Evolutionary conservation across 768 basidiomycete species (phyloP).

Genomic region (Pisolithus orientalis): DNA sequence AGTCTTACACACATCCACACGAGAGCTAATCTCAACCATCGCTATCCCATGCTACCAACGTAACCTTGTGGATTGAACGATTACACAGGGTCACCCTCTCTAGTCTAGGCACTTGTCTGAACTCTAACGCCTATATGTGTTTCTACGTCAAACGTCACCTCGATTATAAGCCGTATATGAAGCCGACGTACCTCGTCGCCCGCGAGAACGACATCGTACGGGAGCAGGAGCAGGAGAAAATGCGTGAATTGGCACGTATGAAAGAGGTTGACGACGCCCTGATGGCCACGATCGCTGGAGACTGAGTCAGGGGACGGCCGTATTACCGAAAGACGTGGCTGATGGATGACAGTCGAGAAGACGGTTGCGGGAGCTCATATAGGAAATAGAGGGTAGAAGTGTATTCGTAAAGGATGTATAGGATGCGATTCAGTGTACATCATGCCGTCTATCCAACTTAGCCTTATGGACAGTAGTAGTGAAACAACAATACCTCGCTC

Average conservation of each 20-base stretch:
- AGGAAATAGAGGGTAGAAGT: too few species aligned
- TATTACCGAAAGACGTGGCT: too few species aligned
- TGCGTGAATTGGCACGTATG: conserved; percentile 46
- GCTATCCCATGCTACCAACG: too few species aligned
- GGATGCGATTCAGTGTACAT: conserved; percentile 2
- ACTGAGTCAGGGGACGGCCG: conserved; percentile 3
- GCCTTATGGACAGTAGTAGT: conserved; percentile 1
- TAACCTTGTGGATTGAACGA: too few species aligned
- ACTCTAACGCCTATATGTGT: conserved; percentile 86
- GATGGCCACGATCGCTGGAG: conserved; percentile 37
- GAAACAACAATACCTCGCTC: conserved; percentile 4
- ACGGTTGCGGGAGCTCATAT: too few species aligned
- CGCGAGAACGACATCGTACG: conserved; percentile 61
- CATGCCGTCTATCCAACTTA: background rate
- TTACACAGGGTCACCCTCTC: conserved; percentile 60
- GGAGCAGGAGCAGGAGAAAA: conserved; percentile 51
- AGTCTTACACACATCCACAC: conserved; percentile 15
- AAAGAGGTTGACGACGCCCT: conserved; percentile 64
- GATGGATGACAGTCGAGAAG: too few species aligned
- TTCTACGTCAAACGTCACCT: conserved; percentile 90
- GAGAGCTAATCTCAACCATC: too few species aligned
- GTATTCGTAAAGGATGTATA: background rate
- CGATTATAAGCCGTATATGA: conserved; percentile 70
- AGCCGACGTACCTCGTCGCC: conserved; percentile 60
- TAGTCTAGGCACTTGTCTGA: conserved; percentile 59